phyloP scores from a whole-genome alignment of 225 moss, liverwort and hornwort genomes.

The Asterella californica region DNA sequence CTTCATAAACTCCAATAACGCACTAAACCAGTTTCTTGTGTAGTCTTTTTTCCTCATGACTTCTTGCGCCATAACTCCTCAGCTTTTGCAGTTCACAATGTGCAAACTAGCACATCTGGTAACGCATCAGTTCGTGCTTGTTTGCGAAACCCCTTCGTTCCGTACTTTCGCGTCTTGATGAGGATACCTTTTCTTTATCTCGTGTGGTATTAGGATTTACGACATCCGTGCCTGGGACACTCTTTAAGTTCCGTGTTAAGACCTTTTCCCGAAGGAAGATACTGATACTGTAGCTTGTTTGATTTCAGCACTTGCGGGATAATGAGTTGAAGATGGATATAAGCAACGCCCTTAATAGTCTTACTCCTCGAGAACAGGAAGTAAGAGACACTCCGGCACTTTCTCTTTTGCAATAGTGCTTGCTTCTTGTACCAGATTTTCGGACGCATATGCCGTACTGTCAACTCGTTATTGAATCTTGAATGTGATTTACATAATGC shows the following conservation, averaged over 20 bases:
- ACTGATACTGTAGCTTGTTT: background rate
- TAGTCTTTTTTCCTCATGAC: background rate
- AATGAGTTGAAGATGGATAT: conserved; percentile 64
- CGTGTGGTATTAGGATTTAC: background rate
- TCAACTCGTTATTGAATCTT: background rate
- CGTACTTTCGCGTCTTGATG: background rate
- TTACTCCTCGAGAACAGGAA: conserved; percentile 65
- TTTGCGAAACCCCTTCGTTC: background rate
- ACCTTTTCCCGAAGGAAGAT: background rate
- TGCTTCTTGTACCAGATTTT: background rate
- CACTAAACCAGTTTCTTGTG: background rate
- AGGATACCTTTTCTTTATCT: background rate
- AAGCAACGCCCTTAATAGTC: conserved; percentile 49
- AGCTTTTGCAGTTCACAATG: background rate
- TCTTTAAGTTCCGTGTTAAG: background rate
- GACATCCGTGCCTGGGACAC: background rate
- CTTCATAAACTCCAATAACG: too few species aligned
- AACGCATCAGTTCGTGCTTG: background rate
- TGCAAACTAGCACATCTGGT: background rate
- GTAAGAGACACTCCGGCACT: conserved; percentile 10
- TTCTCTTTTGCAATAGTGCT: background rate
- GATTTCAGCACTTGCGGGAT: conserved; percentile 51
- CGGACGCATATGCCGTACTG: background rate
- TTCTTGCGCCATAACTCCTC: too few species aligned
- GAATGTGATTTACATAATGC: background rate